Conservation (phyloP, 768 basidiomycete genomes). For the Peribolospora baueri region DNA sequence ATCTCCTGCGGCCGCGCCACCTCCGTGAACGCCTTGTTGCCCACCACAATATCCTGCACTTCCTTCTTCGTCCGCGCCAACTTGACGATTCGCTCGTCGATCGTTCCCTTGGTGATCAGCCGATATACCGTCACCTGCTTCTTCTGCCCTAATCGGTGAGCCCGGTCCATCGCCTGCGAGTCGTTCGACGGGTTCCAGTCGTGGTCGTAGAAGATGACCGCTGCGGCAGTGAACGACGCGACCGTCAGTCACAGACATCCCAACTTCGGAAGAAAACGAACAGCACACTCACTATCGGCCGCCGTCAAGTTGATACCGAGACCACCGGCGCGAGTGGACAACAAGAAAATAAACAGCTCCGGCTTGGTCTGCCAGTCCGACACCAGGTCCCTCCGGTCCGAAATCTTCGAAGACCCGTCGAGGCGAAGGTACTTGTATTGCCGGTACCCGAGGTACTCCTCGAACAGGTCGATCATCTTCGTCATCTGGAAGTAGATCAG, state of each 20-base stretch:
- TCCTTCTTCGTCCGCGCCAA: conserved; percentile 37
- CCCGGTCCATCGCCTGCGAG: conserved; percentile 66
- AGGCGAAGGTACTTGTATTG: conserved; percentile 25
- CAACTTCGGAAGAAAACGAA: conserved; percentile 7
- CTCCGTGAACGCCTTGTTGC: conserved; percentile 82
- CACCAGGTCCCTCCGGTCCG: conserved; percentile 95
- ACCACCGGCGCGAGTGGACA: conserved; percentile 75
- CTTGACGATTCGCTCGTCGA: conserved; percentile 91
- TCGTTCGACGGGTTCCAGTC: conserved; percentile 78
- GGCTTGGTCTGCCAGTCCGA: conserved; percentile 98
- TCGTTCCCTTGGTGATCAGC: conserved; percentile 51
- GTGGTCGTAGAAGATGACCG: conserved; percentile 79
- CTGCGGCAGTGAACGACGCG: conserved; percentile 29
- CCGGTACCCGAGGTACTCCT: conserved; percentile 88
- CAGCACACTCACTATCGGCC: background rate
- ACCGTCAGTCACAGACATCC: background rate
- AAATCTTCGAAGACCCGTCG: conserved; percentile 52
- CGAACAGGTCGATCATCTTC: conserved; percentile 97
- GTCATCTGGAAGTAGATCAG: conserved; percentile 99
- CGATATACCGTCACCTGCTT: conserved; percentile 44
- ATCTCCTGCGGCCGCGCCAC: conserved; percentile 89
- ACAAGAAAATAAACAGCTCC: conserved; percentile 77
- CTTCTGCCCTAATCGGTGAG: conserved; percentile 82
- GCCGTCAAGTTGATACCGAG: conserved; percentile 33
- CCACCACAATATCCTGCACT: conserved; percentile 97